Percentiles rank a stretch among this genome's conserved stretches.
Conservation (phyloP, 2,329 filamentous ascomycete species). For the Fusarium mundagurra region DNA sequence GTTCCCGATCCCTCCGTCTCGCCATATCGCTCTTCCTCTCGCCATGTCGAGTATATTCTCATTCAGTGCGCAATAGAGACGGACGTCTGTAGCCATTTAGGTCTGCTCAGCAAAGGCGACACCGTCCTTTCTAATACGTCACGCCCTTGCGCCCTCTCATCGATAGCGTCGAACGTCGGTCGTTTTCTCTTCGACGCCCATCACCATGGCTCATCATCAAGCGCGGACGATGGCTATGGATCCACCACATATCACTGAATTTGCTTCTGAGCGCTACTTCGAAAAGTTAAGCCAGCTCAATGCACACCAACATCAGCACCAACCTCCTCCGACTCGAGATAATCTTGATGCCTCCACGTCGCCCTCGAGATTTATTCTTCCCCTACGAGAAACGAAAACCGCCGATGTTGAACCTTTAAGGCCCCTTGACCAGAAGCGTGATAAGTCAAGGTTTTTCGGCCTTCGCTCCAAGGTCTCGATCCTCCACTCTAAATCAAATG, state of each 20-base stretch:
- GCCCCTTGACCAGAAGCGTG: slow-evolving; percentile 50
- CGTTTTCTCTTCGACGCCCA: slow-evolving; percentile 31
- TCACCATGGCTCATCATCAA: slow-evolving; percentile 48
- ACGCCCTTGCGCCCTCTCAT: not conserved
- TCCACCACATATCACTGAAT: slow-evolving; percentile 71
- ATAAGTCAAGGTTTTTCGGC: slow-evolving; percentile 55
- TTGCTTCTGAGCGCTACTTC: slow-evolving; percentile 72
- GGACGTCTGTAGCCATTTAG: slow-evolving; percentile 44
- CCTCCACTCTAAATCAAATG: slow-evolving; percentile 47
- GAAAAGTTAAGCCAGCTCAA: slow-evolving; percentile 67
- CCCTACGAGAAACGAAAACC: slow-evolving; percentile 55
- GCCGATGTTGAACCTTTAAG: slow-evolving; percentile 46
- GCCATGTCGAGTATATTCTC: slow-evolving; percentile 46
- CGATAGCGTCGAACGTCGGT: slow-evolving; percentile 17
- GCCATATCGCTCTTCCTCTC: slow-evolving; percentile 19
- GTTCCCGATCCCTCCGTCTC: slow-evolving; percentile 28
- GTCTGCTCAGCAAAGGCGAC: slow-evolving; percentile 43
- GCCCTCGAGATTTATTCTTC: slow-evolving; percentile 60
- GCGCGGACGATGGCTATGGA: slow-evolving; percentile 60
- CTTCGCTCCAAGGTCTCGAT: slow-evolving; percentile 53
- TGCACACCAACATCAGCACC: slow-evolving; percentile 57
- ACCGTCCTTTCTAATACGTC: slow-evolving; percentile 21
- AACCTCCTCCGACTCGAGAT: slow-evolving; percentile 34
- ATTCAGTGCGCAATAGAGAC: slow-evolving; percentile 48
- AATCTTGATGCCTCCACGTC: slow-evolving; percentile 39